phyloP scores from a whole-genome alignment of 495 filamentous ascomycete species.

The Podospora fimiseda region DNA sequence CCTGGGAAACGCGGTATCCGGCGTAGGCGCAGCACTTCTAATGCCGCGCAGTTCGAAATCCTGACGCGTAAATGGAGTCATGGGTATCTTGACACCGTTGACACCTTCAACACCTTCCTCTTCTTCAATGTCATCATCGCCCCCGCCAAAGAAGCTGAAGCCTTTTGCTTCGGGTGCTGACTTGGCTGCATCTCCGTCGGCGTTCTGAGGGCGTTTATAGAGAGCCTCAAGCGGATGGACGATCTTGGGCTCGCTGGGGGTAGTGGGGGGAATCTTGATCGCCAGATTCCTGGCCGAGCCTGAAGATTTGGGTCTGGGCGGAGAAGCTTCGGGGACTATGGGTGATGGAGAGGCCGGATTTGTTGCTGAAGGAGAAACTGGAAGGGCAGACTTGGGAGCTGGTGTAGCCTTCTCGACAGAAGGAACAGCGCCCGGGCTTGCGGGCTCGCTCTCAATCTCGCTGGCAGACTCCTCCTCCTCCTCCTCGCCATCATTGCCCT shows the following conservation, averaged over 20 bases:
- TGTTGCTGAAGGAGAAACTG: background rate
- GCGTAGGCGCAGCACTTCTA: conserved; percentile 86
- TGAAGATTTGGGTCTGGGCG: conserved; percentile 35
- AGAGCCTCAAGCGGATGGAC: conserved; percentile 84
- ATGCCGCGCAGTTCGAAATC: conserved; percentile 68
- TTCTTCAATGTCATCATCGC: conserved; percentile 40
- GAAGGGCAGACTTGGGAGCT: background rate
- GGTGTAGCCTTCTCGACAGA: conserved; percentile 16
- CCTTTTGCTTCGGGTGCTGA: conserved; percentile 22
- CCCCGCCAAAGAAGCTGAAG: conserved; percentile 48
- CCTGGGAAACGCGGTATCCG: conserved; percentile 77
- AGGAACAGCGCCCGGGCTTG: conserved; percentile 23
- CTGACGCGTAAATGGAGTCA: conserved; percentile 73
- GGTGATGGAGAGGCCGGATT: conserved; percentile 9
- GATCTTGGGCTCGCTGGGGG: conserved; percentile 45
- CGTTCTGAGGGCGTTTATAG: conserved; percentile 63
- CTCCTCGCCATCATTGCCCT: conserved; percentile 8
- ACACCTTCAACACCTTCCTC: conserved; percentile 37
- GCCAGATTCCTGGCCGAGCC: conserved; percentile 38
- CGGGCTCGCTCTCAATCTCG: conserved; percentile 20
- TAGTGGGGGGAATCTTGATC: conserved; percentile 45
- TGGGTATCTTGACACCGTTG: conserved; percentile 44
- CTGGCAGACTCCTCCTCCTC: conserved; percentile 8
- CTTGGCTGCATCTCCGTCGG: conserved; percentile 17
- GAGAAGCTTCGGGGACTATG: conserved; percentile 12